A percentile compares a stretch with the other conserved stretches of the same genome.
Conservation (phyloP, 192 early-diverging fungal genomes). For the Mortierella claussenii region DNA sequence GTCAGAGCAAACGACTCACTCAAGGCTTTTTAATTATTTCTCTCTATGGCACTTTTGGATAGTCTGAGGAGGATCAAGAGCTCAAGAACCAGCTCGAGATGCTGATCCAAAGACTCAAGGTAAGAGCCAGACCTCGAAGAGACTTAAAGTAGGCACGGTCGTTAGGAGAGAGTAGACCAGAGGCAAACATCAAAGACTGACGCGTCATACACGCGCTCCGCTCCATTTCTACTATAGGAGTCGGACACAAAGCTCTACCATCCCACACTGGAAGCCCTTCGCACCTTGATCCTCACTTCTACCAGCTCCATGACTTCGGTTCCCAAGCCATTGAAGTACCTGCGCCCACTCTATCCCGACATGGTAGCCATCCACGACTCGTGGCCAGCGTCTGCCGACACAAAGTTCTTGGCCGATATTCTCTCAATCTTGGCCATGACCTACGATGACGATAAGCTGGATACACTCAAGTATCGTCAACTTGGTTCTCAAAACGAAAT, state of each 20-base stretch:
- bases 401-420: conserved; percentile 91
- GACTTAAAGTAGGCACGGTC: too few species aligned
- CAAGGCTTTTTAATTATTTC: too few species aligned
- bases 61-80: conserved; percentile 98
- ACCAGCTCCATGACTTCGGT: conserved; percentile 99
- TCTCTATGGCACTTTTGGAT: not conserved
- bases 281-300: conserved; percentile 90
- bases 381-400: conserved; percentile 82
- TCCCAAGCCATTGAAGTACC: conserved; percentile 97
- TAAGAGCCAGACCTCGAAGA: conserved; percentile 35
- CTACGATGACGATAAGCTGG: conserved; percentile 89
- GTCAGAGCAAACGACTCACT: too few species aligned
- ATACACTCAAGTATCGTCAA: conserved; percentile 88
- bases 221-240: conserved; percentile 58
- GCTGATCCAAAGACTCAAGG: conserved; percentile 93
- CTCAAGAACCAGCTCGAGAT: conserved; percentile 94
- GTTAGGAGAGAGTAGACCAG: too few species aligned
- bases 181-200: not conserved
- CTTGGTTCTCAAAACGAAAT: conserved; percentile 80
- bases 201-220: conserved; percentile 14
- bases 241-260: conserved; percentile 79
- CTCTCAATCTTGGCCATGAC: conserved; percentile 98
- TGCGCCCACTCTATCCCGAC: conserved; percentile 85
- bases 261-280: conserved; percentile 88
- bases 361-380: conserved; percentile 74